These are phyloP conservation scores for Yamadazyma laniorum DNA, from an alignment of 805 yeast genomes.

Conservation along the genomic window DNA sequence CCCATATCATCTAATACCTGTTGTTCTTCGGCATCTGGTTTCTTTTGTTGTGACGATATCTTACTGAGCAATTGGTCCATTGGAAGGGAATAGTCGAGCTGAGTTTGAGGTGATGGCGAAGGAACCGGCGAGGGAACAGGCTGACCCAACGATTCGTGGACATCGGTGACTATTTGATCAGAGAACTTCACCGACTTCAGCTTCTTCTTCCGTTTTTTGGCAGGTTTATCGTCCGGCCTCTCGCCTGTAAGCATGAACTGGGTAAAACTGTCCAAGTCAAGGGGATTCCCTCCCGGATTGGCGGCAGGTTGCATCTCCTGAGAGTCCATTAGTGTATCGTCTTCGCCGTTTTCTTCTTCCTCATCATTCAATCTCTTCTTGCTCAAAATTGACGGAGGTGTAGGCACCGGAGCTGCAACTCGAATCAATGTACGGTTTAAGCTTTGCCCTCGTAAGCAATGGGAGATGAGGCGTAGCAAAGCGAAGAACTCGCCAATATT, in stretches of 20 bases:
- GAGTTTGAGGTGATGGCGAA: conserved; percentile 17
- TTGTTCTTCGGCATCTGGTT: conserved; percentile 51
- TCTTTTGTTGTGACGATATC: conserved; percentile 22
- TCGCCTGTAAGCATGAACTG: conserved; percentile 81
- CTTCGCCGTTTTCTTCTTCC: conserved; percentile 25
- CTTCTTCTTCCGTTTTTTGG: conserved; percentile 34
- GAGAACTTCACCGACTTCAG: conserved; percentile 70
- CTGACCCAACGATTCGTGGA: conserved; percentile 26
- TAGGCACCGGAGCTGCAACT: conserved; percentile 63
- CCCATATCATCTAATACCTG: conserved; percentile 73
- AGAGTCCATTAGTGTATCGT: conserved; percentile 1
- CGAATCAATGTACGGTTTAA: conserved; percentile 55
- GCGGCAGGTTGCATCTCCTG: neutral
- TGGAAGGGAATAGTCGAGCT: conserved; percentile 62
- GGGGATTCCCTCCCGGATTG: conserved; percentile 25
- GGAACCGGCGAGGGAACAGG: conserved; percentile 23
- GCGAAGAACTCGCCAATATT: conserved; percentile 93
- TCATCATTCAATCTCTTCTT: conserved; percentile 54
- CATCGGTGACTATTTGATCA: conserved; percentile 56
- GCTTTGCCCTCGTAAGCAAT: conserved; percentile 53
- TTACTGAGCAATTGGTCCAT: conserved; percentile 69
- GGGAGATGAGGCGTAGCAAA: conserved; percentile 74
- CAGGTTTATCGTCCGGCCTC: conserved; percentile 48
- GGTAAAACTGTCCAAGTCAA: conserved; percentile 85
- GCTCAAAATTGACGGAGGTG: conserved; percentile 75